Evolutionary conservation across 768 basidiomycete species (phyloP), one percentile per base, ranked within the genome.

Genomic region (Holtermanniella nyarrowii): DNA sequence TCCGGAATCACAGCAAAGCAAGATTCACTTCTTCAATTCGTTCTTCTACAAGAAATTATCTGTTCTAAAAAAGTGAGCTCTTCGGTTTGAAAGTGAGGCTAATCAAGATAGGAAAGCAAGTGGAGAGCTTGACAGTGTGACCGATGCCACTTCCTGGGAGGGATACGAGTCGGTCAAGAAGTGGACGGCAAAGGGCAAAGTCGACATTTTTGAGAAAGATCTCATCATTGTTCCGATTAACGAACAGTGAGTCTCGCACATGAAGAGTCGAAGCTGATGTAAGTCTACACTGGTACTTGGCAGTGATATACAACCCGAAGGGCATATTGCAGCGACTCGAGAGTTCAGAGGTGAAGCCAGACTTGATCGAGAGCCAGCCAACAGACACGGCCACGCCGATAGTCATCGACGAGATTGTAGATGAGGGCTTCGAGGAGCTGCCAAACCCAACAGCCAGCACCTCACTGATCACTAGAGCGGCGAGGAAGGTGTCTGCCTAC

Each of bases 21-120:
- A 1, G 78, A 82, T 2, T 78, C 84, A 96, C 62, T 79, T 97
- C 3, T 97, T 97, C 76, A 97, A 84, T 69, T 91, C 91, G 0
- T 99, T 96, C 74, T 97, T 99, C 72, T 97, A 91, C 76, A 88
- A 91, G 75, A 93, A 95, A 71, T 73, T 99, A 23, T 83, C 83
- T 52, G 78, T n/a, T n/a, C n/a, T n/a, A n/a, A n/a, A n/a, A n/a
- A n/a, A n/a, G n/a, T n/a, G n/a, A n/a, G n/a, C n/a, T n/a, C n/a
- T n/a, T n/a, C n/a, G n/a, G n/a, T n/a, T n/a, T n/a, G n/a, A n/a
- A n/a, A n/a, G n/a, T n/a, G n/a, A n/a, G n/a, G n/a, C n/a, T n/a
- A n/a, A n/a, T 78, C 48, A 84, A 80, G 66, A 31, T 55, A 5
- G 44, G 55, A 43, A 60, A 52, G 60, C 54, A 21, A 54, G 59